Percentiles rank a stretch among this genome's conserved stretches.
Evolutionary conservation across 257 asterid species (phyloP).

Genomic region (Galeopsis tetrahit): DNA sequence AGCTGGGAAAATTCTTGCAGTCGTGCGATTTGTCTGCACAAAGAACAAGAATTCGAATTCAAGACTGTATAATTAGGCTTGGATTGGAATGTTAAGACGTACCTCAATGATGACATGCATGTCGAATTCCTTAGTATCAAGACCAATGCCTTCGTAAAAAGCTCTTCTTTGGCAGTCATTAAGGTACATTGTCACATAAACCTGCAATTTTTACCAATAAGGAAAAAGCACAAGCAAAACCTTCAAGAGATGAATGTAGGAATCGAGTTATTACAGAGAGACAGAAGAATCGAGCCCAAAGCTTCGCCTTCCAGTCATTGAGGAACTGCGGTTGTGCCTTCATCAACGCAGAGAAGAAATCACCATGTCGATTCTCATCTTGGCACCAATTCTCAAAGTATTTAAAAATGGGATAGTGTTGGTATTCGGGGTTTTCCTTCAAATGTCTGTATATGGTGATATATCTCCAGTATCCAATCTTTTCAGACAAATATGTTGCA

Average conservation of each 20-base stretch:
- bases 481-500: conserved; percentile 61
- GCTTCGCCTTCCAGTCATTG: conserved; percentile 98
- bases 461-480: conserved; percentile 99
- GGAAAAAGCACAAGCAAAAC: background rate
- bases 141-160: conserved; percentile 95
- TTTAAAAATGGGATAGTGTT: conserved; percentile 95
- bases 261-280: conserved; percentile 66
- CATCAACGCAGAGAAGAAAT: conserved; percentile 98
- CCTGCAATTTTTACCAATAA: conserved; percentile 52
- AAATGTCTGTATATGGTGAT: conserved; percentile 95
- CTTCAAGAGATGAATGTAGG: conserved; percentile 11
- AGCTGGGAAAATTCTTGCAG: conserved; percentile 96
- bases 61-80: background rate
- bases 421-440: conserved; percentile 86
- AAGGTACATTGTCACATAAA: conserved; percentile 93
- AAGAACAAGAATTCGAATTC: background rate
- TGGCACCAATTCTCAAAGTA: conserved; percentile 99
- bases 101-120: conserved; percentile 99
- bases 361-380: conserved; percentile 99
- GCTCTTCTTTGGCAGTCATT: conserved; percentile 85
- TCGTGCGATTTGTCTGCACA: conserved; percentile 85
- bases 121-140: conserved; percentile 88
- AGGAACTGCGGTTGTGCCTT: conserved; percentile 99
- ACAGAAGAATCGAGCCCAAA: conserved; percentile 98
- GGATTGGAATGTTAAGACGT: background rate